Conservation (phyloP, 768 basidiomycete genomes). For the Rhodotorula paludigena region DNA sequence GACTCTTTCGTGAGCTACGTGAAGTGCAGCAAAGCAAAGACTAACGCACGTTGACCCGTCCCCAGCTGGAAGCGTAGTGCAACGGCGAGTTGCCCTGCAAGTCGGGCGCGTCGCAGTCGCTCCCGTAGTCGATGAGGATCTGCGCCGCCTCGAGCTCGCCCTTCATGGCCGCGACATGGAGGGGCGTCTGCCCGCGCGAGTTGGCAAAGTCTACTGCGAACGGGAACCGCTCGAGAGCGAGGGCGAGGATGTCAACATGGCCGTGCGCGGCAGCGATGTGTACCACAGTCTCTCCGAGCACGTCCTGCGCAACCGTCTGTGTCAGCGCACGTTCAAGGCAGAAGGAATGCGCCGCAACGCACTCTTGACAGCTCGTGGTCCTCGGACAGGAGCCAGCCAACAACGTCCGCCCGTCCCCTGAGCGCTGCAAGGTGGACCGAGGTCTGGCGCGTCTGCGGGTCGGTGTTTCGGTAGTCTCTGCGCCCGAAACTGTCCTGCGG, state of each 20-base stretch:
- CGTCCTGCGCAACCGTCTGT: conserved; percentile 24
- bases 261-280: conserved; percentile 38
- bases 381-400: conserved; percentile 39
- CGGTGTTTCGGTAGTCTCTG: conserved; percentile 25
- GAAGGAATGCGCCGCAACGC: background rate
- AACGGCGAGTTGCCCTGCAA: conserved; percentile 40
- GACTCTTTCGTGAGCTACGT: background rate
- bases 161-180: conserved; percentile 40
- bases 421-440: conserved; percentile 19
- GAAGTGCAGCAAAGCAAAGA: too few species aligned
- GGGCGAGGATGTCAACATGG: conserved; percentile 7
- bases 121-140: conserved; percentile 40
- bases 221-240: conserved; percentile 25
- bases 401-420: conserved; percentile 25
- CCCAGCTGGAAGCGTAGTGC: conserved; percentile 37
- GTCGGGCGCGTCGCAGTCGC: conserved; percentile 41
- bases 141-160: conserved; percentile 33
- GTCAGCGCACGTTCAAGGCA: background rate
- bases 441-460: conserved; percentile 25
- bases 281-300: conserved; percentile 34
- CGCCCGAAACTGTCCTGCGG: conserved; percentile 5
- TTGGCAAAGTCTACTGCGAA: conserved; percentile 41
- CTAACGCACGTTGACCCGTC: background rate
- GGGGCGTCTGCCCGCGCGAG: conserved; percentile 33
- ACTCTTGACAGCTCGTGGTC: conserved; percentile 39